phyloP scores from a whole-genome alignment of 495 filamentous ascomycete species.

The Lophiotrema nucula region DNA sequence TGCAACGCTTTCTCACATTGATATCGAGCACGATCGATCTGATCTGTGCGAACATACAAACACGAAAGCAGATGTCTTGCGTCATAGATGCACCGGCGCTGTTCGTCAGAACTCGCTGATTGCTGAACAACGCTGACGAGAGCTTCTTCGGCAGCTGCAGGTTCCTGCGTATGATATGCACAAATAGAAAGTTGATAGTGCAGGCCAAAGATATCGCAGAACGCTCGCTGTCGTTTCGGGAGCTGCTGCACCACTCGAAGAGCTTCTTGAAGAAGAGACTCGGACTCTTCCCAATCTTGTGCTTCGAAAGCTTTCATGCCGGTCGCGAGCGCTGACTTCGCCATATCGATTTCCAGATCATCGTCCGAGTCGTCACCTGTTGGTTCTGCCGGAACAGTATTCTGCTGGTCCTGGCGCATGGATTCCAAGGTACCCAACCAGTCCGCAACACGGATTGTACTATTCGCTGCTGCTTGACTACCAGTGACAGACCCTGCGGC shows the following conservation, averaged over 20 bases:
- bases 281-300: conserved; percentile 36
- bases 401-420: conserved; percentile 15
- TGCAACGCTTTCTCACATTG: too few species aligned
- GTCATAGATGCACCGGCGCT: too few species aligned
- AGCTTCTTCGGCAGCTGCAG: too few species aligned
- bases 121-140: too few species aligned
- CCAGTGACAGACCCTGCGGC: conserved; percentile 5
- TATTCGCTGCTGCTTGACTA: conserved; percentile 16
- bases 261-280: conserved; percentile 39
- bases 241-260: conserved; percentile 34
- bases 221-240: conserved; percentile 33
- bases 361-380: conserved; percentile 22
- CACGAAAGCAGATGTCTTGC: too few species aligned
- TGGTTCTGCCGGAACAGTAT: conserved; percentile 11
- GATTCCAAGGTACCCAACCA: conserved; percentile 23
- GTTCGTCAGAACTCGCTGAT: too few species aligned
- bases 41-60: too few species aligned
- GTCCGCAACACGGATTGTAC: conserved; percentile 18
- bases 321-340: conserved; percentile 34
- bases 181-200: conserved; percentile 39
- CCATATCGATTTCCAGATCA: conserved; percentile 36
- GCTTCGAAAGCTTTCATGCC: conserved; percentile 38
- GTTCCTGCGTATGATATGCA: too few species aligned
- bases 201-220: conserved; percentile 35
- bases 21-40: too few species aligned